Evolutionary conservation across 2,329 filamentous ascomycete genomes (phyloP).

Genomic region (Microdochium nivale): DNA sequence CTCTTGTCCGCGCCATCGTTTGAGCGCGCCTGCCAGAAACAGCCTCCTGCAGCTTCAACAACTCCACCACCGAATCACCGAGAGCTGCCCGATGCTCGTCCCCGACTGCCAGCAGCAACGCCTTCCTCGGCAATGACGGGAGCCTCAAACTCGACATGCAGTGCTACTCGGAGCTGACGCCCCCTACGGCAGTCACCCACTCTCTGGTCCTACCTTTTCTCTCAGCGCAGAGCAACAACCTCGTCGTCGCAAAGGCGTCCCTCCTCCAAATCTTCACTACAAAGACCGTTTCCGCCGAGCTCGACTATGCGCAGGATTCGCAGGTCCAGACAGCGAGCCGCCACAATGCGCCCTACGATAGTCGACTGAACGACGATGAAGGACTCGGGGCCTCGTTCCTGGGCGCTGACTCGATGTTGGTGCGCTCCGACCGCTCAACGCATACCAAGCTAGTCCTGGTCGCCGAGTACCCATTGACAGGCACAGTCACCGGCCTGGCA

Average conservation of each 20-base stretch:
- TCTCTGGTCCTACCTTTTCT: conserved; percentile 73
- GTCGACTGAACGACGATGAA: conserved; percentile 49
- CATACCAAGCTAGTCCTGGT: conserved; percentile 76
- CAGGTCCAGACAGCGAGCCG: conserved; percentile 30
- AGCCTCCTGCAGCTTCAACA: not conserved
- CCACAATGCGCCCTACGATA: conserved; percentile 38
- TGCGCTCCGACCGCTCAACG: conserved; percentile 54
- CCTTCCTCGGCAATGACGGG: conserved; percentile 15
- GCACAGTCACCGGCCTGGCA: conserved; percentile 75
- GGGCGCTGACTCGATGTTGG: conserved; percentile 51
- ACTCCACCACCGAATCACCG: not conserved
- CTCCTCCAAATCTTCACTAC: conserved; percentile 84
- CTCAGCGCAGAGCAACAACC: conserved; percentile 67
- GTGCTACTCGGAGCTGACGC: conserved; percentile 92
- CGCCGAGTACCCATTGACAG: conserved; percentile 74
- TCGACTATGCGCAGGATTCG: conserved; percentile 31
- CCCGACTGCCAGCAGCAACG: not conserved
- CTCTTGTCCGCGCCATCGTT: not conserved
- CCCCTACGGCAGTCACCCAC: conserved; percentile 90
- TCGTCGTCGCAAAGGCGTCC: conserved; percentile 87
- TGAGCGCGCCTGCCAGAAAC: not conserved
- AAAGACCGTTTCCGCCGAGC: conserved; percentile 56
- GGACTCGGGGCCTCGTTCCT: conserved; percentile 59
- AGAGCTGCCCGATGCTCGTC: not conserved
- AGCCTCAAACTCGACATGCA: conserved; percentile 55